Conservation (phyloP, 2,329 filamentous ascomycete genomes). For the Diaporthe batatas region DNA sequence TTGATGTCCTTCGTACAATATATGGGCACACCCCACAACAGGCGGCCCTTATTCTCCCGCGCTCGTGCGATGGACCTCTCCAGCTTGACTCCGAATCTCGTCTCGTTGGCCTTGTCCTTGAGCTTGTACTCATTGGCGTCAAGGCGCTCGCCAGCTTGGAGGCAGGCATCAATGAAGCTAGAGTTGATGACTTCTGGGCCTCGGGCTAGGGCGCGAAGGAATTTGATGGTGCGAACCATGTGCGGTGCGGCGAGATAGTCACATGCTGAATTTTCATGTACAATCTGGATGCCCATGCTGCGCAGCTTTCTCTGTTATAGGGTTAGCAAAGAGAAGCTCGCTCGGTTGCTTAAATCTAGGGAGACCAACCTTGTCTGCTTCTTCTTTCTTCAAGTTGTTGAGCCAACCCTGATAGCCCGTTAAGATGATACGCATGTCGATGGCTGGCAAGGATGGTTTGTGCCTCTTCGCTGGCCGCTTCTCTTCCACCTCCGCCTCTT, state of each 20-base stretch:
- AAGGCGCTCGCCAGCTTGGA: conserved; percentile 76
- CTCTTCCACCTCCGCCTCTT: conserved; percentile 61
- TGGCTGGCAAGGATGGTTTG: conserved; percentile 73
- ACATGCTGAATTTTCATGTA: conserved; percentile 80
- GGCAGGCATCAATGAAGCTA: conserved; percentile 81
- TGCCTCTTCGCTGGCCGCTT: conserved; percentile 70
- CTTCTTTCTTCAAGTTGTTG: conserved; percentile 78
- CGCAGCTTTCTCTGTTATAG: conserved; percentile 78
- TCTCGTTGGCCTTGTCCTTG: conserved; percentile 79
- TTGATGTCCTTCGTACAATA: conserved; percentile 87
- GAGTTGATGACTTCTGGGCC: conserved; percentile 83
- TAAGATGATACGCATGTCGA: conserved; percentile 82
- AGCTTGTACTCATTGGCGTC: conserved; percentile 76
- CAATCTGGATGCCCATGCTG: conserved; percentile 84
- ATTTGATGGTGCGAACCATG: conserved; percentile 92
- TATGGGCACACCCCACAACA: conserved; percentile 81
- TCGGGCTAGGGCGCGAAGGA: conserved; percentile 86
- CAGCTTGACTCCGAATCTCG: conserved; percentile 77
- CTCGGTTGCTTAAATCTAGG: conserved; percentile 39
- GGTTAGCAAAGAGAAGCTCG: conserved; percentile 41
- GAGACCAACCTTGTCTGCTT: conserved; percentile 79
- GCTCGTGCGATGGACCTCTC: conserved; percentile 78
- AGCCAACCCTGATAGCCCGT: conserved; percentile 90
- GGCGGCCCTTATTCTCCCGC: conserved; percentile 79
- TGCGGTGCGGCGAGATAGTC: conserved; percentile 90